Percentiles rank a stretch among this genome's conserved stretches.
phyloP scores from a whole-genome alignment of 352 stramenopile genomes.

The Phytophthora multivora region DNA sequence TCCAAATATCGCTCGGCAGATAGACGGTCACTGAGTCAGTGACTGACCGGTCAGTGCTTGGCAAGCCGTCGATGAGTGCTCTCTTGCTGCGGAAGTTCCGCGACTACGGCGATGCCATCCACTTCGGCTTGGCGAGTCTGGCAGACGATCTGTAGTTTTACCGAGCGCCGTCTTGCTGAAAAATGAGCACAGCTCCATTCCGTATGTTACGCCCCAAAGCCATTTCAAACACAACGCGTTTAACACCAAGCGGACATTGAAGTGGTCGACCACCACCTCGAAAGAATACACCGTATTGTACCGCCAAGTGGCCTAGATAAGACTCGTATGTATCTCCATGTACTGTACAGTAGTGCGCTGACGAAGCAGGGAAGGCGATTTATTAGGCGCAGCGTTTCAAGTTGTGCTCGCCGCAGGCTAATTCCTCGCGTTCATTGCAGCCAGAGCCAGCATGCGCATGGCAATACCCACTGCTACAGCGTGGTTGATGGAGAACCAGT shows the following conservation, averaged over 20 bases:
- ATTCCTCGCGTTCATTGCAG: neutral
- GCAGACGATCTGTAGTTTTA: neutral
- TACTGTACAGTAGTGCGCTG: no score
- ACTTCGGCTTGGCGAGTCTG: neutral
- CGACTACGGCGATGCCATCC: neutral
- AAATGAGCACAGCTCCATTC: slow-evolving; percentile 10
- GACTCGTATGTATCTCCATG: no score
- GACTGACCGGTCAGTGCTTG: no score
- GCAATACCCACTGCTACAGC: slow-evolving; percentile 4
- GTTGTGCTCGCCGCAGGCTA: neutral
- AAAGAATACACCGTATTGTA: slow-evolving; percentile 2
- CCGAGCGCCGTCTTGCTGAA: slow-evolving; percentile 3
- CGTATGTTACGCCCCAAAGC: slow-evolving; percentile 4
- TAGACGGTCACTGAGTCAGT: no score
- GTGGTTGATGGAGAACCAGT: slow-evolving; percentile 22
- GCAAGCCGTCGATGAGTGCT: slow-evolving; percentile 6
- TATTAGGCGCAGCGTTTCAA: neutral
- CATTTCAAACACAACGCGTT: slow-evolving; percentile 19
- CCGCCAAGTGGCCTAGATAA: neutral
- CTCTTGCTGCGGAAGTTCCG: neutral
- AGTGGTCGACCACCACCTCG: slow-evolving; percentile 1
- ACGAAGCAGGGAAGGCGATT: neutral
- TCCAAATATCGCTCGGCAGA: neutral
- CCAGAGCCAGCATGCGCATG: slow-evolving; percentile 1
- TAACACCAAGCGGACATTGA: slow-evolving; percentile 5